Base-by-base conservation (phyloP, 192 early-diverging fungal species). In the Ambispora gerdemannii region DNA sequence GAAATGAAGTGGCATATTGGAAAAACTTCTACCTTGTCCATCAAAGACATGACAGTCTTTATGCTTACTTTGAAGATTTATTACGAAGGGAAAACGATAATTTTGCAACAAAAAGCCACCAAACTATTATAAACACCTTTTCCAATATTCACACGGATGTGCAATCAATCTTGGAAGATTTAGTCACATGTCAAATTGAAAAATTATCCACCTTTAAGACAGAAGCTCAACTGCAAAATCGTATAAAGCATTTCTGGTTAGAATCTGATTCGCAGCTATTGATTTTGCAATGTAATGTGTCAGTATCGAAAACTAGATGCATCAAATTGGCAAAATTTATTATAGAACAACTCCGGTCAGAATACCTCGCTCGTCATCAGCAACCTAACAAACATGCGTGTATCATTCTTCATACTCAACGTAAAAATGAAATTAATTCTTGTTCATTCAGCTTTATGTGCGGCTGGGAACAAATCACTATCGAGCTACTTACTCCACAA, bases 101-200 rank as follows among this genome's bases (percentile, higher is more conserved):
- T 1, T 3, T 4, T 0, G 24, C 30, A 25, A 0, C 22, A 20
- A 24, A 70, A 30, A 50, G 53, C 0, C 67, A 58, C 35, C 53
- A 53, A 24, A 25, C 58, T 3, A 65, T 73, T 32, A 36, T 73
- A 20, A 67, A 65, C 32, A 73, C 64, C 19, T 73, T 73, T 27
- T 68, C 65, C 6, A 68, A 73, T 25, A 73, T 73, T 30, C 67
- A 73, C 27, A 73, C 72, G 11, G 64, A 73, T 50, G 22, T 73
- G 3, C 27, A 59, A 59, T 2, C 19, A n/a, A 68, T 28, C n/a
- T 25, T 73, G 27, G 30, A 52, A 30, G 43, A 52, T 4, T n/a
- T 13, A 0, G 11, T 28, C 3, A 55, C 10, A 47, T 65, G 63
- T 50, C 53, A 68, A 51, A 19, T 73, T 17, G 28, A 58, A n/a